Evolutionary conservation across 345 rosid genomes (phyloP).

Genomic region (Dipteronia sinensis): DNA sequence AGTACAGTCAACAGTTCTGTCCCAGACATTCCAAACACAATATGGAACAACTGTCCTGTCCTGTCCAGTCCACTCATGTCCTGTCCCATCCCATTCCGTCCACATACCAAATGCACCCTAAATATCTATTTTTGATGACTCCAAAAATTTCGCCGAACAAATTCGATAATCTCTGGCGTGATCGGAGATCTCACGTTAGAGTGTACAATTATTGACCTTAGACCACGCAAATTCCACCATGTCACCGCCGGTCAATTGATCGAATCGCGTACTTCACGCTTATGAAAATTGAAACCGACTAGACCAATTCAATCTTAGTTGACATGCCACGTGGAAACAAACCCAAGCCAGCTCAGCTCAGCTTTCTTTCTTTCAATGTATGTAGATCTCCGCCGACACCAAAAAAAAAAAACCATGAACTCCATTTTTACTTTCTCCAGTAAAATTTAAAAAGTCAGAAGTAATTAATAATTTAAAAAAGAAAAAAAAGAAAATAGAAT

Average conservation of each 20-base stretch:
- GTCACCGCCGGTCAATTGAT: conserved; percentile 6
- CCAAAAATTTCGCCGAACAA: no score
- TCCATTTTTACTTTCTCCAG: background rate
- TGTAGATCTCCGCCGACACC: conserved; percentile 45
- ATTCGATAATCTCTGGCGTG: background rate
- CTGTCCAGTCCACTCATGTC: no score
- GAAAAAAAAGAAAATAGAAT: background rate
- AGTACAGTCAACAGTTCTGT: no score
- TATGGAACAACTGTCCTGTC: no score
- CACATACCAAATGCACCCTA: no score
- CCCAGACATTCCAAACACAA: no score
- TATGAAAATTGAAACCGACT: conserved; percentile 1
- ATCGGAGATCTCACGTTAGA: conserved; percentile 17
- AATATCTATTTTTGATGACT: background rate
- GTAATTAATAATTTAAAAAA: background rate
- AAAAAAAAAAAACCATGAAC: background rate
- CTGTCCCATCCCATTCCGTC: no score
- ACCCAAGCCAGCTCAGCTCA: conserved; percentile 8
- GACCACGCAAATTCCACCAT: conserved; percentile 18
- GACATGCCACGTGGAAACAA: conserved; percentile 1
- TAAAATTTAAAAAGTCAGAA: background rate
- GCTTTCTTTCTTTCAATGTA: background rate
- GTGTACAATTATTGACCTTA: background rate
- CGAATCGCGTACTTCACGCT: background rate
- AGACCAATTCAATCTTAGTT: background rate